Base-by-base conservation (phyloP, 371 early-diverging fungal genomes). In the Apophysomyces elegans region DNA sequence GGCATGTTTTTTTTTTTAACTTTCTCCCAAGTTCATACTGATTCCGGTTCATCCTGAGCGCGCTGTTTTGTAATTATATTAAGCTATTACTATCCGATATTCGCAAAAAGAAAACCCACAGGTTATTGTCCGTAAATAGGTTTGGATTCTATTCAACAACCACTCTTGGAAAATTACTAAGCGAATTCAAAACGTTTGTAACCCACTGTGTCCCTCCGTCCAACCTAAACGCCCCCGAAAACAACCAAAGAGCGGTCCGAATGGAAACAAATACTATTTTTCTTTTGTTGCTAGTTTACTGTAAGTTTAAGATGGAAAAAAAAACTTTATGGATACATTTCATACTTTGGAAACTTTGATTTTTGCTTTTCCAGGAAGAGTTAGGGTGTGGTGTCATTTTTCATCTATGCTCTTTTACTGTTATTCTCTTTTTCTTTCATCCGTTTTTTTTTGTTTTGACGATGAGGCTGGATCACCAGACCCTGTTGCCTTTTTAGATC, bases 321-420 rank as follows among this genome's bases (percentile, higher is more conserved):
- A 21, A n/a, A 9, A 18, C 21, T 50, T 50, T 21, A 50, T 50
- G 21, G 3, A 26, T 26, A 26, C 32, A 26, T 26, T 26, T 26
- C 32, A 26, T 26, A 26, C 32, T 50, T 2, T 21, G 9, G 21
- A 47, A 50, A 50, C 54, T 21, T 50, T 50, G 54, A 21, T 18
- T 2, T 11, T 26, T 21, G 16, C 18, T 50, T 26, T 26, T 26
- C 32, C 32, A 26, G 32, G 32, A 26, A 26, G 32, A 13, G 41
- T 41, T 41, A 41, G 41, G 13, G 13, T 41, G 13, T 41, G 11
- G 8, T 41, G 13, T 13, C 13, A 13, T 41, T 60, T 45, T 44
- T 45, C 13, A 18, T 62, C 14, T 44, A 26, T 62, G 21, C 21
- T 21, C 21, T 46, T 62, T 14, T 62, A n/a, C 46, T 45, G 6